phyloP scores from a whole-genome alignment of 805 yeast species.

The Tetrapisispora taiwanensis region DNA sequence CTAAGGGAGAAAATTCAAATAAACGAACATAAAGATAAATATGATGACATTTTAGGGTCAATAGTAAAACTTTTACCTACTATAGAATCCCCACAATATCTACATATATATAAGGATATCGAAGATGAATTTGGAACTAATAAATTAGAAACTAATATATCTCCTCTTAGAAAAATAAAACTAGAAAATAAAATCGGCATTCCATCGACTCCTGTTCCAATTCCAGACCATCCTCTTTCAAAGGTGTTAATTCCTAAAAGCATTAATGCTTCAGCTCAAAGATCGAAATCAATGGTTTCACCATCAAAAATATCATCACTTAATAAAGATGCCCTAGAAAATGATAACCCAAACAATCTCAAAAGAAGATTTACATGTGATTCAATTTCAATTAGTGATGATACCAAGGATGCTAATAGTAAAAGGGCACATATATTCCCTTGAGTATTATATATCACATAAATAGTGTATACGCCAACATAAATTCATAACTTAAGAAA shows the following conservation, averaged over 20 bases:
- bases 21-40: background rate
- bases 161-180: background rate
- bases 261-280: constrained; percentile 15
- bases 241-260: constrained; percentile 21
- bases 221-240: constrained; percentile 22
- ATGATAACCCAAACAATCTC: constrained; percentile 9
- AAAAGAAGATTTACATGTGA: constrained; percentile 17
- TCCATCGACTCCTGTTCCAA: constrained; percentile 23
- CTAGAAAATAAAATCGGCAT: background rate
- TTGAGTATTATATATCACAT: too few species aligned
- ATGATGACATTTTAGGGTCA: background rate
- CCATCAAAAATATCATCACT: background rate
- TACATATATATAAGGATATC: constrained; percentile 7
- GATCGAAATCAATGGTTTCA: constrained; percentile 3
- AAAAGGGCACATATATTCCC: background rate
- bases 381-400: background rate
- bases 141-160: background rate
- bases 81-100: constrained; percentile 9
- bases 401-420: background rate
- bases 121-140: constrained; percentile 2
- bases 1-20: background rate
- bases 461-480: too few species aligned
- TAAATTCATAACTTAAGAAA: too few species aligned
- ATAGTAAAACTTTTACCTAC: constrained; percentile 7
- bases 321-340: background rate